These are phyloP conservation scores for Suillus sp. DNA, from an alignment of 768 basidiomycete genomes.

Conservation along the genomic window DNA sequence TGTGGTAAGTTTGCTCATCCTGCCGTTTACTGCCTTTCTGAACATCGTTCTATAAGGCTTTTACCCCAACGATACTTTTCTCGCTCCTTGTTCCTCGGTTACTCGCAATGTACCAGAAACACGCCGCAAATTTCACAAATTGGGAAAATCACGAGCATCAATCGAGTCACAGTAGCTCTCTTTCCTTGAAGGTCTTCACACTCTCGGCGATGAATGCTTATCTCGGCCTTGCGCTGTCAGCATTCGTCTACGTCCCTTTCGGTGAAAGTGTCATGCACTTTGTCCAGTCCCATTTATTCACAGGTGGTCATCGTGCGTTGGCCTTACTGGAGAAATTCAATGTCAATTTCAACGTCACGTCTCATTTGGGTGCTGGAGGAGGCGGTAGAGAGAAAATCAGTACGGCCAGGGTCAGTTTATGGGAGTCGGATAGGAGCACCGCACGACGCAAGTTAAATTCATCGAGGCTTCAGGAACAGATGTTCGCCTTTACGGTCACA, in stretches of 20 bases:
- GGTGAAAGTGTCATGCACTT: conserved; percentile 79
- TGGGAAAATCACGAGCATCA: conserved; percentile 94
- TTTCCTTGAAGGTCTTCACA: conserved; percentile 90
- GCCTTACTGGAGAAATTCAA: conserved; percentile 25
- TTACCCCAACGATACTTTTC: conserved; percentile 85
- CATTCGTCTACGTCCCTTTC: conserved; percentile 94
- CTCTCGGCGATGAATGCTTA: conserved; percentile 90
- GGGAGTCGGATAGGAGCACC: conserved; percentile 53
- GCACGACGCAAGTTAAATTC: conserved; percentile 65
- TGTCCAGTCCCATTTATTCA: conserved; percentile 37
- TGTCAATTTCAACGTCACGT: conserved; percentile 30
- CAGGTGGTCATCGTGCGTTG: conserved; percentile 22
- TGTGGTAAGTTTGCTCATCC: conserved; percentile 55
- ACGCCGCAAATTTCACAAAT: conserved; percentile 68
- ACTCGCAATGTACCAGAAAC: conserved; percentile 67
- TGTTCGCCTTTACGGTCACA: conserved; percentile 92
- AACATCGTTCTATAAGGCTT: conserved; percentile 48
- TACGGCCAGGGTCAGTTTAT: conserved; percentile 32
- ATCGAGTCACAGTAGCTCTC: conserved; percentile 71
- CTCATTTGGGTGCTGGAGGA: conserved; percentile 31
- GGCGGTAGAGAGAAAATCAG: conserved; percentile 16
- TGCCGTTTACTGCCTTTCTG: conserved; percentile 1
- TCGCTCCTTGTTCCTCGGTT: conserved; percentile 78
- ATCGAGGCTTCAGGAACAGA: conserved; percentile 78
- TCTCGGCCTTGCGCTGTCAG: conserved; percentile 88